Conservation (phyloP, 2,329 filamentous ascomycete species). For the Cercospora sesami region DNA sequence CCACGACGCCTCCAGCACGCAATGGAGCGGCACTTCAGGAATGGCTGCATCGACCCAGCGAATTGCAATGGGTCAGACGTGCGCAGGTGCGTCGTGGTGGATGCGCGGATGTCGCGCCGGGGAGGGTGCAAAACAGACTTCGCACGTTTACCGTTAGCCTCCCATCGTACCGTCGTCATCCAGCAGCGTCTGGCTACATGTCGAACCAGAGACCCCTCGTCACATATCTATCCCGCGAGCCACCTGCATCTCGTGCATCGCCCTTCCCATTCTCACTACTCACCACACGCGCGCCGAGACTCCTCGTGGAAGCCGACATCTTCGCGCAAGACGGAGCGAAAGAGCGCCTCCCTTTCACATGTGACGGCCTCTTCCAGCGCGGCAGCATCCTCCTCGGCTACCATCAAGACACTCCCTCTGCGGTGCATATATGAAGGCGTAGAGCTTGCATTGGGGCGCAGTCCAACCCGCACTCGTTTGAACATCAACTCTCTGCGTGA, state of each 20-base stretch:
- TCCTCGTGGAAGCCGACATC: background rate
- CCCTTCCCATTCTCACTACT: background rate
- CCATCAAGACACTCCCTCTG: background rate
- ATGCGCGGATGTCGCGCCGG: background rate
- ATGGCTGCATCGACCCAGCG: background rate
- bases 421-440: background rate
- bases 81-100: background rate
- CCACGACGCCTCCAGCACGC: constrained; percentile 3
- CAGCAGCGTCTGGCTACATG: background rate
- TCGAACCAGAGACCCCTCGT: background rate
- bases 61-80: background rate
- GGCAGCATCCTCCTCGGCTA: background rate
- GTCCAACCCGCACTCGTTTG: background rate
- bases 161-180: background rate
- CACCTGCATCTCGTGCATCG: background rate
- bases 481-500: background rate
- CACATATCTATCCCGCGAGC: background rate
- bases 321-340: no score
- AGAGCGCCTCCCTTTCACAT: background rate
- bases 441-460: background rate
- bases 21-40: background rate
- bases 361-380: background rate
- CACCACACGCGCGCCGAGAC: background rate
- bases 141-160: background rate
- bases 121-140: background rate